These are phyloP conservation scores for Rosa multiflora DNA, from an alignment of 306 rosid genomes.

Conservation along the genomic window DNA sequence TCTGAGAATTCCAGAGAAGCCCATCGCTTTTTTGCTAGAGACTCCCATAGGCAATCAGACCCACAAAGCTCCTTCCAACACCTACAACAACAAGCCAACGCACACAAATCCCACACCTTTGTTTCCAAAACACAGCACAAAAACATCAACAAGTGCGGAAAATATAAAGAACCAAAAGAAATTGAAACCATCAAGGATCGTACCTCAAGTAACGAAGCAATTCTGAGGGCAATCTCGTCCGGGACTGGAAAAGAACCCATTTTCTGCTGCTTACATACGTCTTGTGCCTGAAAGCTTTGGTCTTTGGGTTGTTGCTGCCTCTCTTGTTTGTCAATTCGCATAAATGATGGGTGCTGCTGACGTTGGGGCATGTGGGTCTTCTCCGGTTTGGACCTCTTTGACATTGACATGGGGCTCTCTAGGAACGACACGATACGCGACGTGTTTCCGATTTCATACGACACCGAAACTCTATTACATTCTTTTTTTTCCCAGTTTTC, in stretches of 20 bases:
- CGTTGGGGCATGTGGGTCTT: not conserved
- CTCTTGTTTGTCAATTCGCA: not conserved
- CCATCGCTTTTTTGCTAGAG: constrained; percentile 63
- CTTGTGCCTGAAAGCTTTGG: not conserved
- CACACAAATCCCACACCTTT: constrained; percentile 76
- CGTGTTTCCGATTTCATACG: not conserved
- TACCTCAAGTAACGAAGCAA: constrained; percentile 68
- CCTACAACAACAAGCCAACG: constrained; percentile 68
- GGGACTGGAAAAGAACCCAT: constrained; percentile 42
- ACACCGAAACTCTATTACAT: not conserved
- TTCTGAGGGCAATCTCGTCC: constrained; percentile 57
- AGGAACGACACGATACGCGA: not conserved
- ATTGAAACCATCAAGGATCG: not conserved
- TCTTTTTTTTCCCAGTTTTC: not conserved
- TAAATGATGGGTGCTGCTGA: not conserved
- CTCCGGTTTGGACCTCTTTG: not conserved
- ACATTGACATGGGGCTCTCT: not conserved
- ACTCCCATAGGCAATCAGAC: constrained; percentile 63
- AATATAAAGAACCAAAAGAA: not conserved
- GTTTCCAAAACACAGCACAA: constrained; percentile 3
- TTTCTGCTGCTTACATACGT: not conserved
- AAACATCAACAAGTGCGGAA: not conserved
- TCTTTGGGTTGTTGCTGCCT: not conserved
- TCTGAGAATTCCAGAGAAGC: constrained; percentile 33
- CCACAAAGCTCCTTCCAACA: constrained; percentile 57